These are phyloP conservation scores for Eruca vesicaria DNA, from an alignment of 441 rosid genomes.

Conservation along the genomic window DNA sequence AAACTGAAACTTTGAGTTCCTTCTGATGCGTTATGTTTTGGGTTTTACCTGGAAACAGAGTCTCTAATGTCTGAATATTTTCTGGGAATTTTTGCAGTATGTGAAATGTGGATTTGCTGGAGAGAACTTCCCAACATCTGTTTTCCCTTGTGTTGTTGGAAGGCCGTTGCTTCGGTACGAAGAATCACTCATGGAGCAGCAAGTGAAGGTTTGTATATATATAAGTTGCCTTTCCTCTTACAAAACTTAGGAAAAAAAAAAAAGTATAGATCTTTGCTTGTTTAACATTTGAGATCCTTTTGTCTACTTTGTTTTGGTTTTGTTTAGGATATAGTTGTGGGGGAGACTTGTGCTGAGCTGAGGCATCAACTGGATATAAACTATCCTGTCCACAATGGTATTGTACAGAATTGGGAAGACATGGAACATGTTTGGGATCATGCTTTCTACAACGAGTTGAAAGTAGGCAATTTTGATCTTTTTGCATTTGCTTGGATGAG, in stretches of 20 bases:
- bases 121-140: conserved; percentile 94
- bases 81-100: conserved; percentile 52
- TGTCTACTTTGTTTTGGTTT: background rate
- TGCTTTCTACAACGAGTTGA: conserved; percentile 77
- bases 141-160: conserved; percentile 96
- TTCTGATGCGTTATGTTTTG: background rate
- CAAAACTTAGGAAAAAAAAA: background rate
- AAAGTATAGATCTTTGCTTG: background rate
- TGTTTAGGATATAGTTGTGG: conserved; percentile 83
- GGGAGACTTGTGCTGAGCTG: conserved; percentile 81
- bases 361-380: conserved; percentile 88
- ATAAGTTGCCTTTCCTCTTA: background rate
- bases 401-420: conserved; percentile 95
- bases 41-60: background rate
- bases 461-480: conserved; percentile 38
- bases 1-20: background rate
- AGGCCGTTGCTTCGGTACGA: conserved; percentile 89
- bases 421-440: conserved; percentile 98
- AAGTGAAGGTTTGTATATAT: conserved; percentile 58
- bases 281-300: background rate
- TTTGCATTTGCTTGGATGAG: background rate
- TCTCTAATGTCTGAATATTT: conserved; percentile 12
- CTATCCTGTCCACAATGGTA: conserved; percentile 94
- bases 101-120: conserved; percentile 98
- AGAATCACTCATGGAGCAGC: conserved; percentile 89